A percentile compares a stretch with the other conserved stretches of the same genome.
Evolutionary conservation across 177 flowering plant genomes (phyloP).

Genomic region (Vitis hybrid): DNA sequence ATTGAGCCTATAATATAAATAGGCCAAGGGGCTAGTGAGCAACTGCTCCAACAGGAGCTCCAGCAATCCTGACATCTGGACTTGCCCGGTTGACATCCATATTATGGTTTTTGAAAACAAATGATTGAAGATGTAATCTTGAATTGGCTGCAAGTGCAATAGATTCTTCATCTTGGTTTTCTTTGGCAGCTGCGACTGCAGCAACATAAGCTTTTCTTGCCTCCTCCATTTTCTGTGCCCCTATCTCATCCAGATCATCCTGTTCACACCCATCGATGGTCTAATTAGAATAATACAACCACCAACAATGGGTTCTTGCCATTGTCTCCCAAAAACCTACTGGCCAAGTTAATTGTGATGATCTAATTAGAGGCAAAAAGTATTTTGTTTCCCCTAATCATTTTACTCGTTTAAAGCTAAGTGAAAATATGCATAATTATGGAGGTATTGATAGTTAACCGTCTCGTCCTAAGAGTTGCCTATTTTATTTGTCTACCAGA

Average conservation of each 20-base stretch:
- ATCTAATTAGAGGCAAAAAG: no score
- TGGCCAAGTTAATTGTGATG: no score
- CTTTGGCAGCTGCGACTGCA: conserved; percentile 73
- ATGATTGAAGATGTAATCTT: conserved; percentile 65
- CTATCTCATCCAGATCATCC: conserved; percentile 56
- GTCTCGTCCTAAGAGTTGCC: no score
- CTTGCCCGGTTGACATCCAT: background rate
- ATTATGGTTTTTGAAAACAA: conserved; percentile 30
- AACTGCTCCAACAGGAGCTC: conserved; percentile 7
- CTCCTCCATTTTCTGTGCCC: conserved; percentile 63
- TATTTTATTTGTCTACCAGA: no score
- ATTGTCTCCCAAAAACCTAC: background rate
- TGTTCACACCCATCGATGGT: conserved; percentile 22
- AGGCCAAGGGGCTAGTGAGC: background rate
- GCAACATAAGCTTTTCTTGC: conserved; percentile 68
- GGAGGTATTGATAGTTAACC: no score
- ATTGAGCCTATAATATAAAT: background rate
- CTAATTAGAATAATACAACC: background rate
- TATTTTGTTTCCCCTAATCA: no score
- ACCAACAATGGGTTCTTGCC: background rate
- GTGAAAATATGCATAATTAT: no score
- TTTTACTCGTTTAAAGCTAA: no score
- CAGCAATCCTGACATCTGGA: background rate
- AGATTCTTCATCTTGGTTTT: conserved; percentile 75
- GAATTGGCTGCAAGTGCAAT: conserved; percentile 65